phyloP scores from a whole-genome alignment of 2,329 filamentous ascomycete genomes.

The Helotiales sp. region DNA sequence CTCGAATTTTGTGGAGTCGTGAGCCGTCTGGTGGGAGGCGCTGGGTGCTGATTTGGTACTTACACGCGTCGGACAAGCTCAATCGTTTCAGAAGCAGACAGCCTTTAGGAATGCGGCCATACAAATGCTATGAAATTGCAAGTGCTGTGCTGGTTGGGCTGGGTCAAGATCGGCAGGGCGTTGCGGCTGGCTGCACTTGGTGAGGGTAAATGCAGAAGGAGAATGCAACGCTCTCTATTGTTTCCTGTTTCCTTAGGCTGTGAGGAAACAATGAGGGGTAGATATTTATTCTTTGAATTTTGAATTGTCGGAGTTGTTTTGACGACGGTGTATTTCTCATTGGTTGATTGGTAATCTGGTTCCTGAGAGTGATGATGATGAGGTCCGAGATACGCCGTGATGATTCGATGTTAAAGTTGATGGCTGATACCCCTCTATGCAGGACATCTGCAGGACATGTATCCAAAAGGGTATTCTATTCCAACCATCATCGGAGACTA shows the following conservation, averaged over 20 bases:
- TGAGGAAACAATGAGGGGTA: background rate
- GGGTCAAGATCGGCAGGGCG: slow-evolving; percentile 1
- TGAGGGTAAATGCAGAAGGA: slow-evolving; percentile 4
- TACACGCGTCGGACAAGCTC: slow-evolving; percentile 28
- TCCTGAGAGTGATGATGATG: background rate
- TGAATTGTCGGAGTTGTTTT: background rate
- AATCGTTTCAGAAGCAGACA: slow-evolving; percentile 28
- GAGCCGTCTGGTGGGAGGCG: slow-evolving; percentile 13
- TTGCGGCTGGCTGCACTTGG: slow-evolving; percentile 6
- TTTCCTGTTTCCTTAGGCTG: background rate
- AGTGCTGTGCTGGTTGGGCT: background rate
- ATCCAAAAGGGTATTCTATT: background rate
- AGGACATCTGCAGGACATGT: slow-evolving; percentile 4
- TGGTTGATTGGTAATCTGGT: slow-evolving; percentile 7
- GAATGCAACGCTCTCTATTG: background rate
- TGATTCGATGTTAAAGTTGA: slow-evolving; percentile 6
- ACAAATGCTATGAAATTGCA: slow-evolving; percentile 3
- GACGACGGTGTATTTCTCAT: background rate
- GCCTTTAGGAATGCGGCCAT: slow-evolving; percentile 9
- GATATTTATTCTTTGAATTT: background rate
- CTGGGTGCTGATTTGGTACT: slow-evolving; percentile 23
- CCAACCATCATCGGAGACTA: background rate
- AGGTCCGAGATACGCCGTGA: background rate
- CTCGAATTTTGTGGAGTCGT: slow-evolving; percentile 15
- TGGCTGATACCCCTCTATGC: slow-evolving; percentile 3